Conservation (phyloP, 805 yeast species). For the Myxozyma sirexii region DNA sequence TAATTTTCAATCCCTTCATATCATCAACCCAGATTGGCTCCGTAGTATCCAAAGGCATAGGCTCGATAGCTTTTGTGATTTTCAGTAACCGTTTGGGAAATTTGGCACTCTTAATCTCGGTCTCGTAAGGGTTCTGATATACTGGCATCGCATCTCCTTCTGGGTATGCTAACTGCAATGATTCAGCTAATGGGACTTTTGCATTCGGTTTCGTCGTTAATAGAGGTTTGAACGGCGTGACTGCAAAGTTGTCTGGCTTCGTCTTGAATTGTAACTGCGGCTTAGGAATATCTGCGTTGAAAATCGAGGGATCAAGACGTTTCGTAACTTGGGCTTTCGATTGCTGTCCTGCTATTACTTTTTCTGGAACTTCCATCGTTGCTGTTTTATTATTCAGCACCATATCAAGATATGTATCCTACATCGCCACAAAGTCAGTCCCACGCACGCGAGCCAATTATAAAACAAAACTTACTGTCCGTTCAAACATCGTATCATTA, state of each 20-base stretch:
- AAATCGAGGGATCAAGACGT: constrained; percentile 11
- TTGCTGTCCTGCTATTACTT: background rate
- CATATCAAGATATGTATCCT: constrained; percentile 28
- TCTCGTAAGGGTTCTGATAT: constrained; percentile 24
- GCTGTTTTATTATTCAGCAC: constrained; percentile 45
- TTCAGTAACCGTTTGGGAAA: constrained; percentile 7
- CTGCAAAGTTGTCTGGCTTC: constrained; percentile 68
- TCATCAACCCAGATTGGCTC: constrained; percentile 68
- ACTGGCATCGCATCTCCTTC: background rate
- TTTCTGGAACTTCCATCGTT: background rate
- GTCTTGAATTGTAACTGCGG: constrained; percentile 68
- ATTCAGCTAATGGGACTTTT: constrained; percentile 53
- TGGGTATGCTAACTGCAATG: constrained; percentile 42
- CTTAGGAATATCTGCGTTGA: constrained; percentile 49
- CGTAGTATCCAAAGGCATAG: constrained; percentile 66
- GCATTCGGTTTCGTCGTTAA: constrained; percentile 74
- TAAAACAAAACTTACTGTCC: constrained; percentile 45
- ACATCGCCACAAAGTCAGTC: constrained; percentile 20
- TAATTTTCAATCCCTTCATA: constrained; percentile 51
- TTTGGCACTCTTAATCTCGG: constrained; percentile 13
- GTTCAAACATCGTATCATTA: constrained; percentile 74
- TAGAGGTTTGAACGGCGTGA: constrained; percentile 75
- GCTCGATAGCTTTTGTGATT: constrained; percentile 48
- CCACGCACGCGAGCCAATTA: constrained; percentile 6
- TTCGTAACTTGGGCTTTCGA: constrained; percentile 42